Evolutionary conservation across 2,329 filamentous ascomycete species (phyloP).

Genomic region (Penicillium decumbens): DNA sequence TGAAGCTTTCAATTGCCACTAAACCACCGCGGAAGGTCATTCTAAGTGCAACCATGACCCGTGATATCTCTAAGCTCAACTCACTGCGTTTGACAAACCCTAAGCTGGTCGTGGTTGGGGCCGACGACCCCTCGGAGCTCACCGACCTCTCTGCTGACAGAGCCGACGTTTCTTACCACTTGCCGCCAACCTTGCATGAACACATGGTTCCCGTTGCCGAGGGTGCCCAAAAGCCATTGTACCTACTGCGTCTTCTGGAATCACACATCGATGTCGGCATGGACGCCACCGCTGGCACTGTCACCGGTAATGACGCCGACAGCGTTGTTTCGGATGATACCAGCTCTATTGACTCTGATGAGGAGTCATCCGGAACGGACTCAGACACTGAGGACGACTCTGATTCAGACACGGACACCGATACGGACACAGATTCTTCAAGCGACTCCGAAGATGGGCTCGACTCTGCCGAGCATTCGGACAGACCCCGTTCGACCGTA

Average conservation of each 20-base stretch:
- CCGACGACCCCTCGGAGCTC: conserved; percentile 30
- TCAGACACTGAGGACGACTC: conserved; percentile 26
- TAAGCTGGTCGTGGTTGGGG: conserved; percentile 69
- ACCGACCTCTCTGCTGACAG: conserved; percentile 19
- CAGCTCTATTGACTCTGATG: conserved; percentile 33
- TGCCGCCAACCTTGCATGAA: conserved; percentile 64
- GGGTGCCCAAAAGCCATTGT: conserved; percentile 70
- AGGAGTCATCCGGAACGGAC: conserved; percentile 19
- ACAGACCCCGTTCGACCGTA: conserved; percentile 42
- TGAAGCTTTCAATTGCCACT: conserved; percentile 38
- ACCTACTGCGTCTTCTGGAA: conserved; percentile 71
- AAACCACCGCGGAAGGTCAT: conserved; percentile 69
- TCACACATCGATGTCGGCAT: conserved; percentile 30
- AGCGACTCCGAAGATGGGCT: conserved; percentile 30
- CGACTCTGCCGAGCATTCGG: conserved; percentile 31
- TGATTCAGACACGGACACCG: conserved; percentile 20
- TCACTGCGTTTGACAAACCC: conserved; percentile 69
- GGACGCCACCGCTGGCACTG: conserved; percentile 6
- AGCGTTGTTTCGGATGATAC: conserved; percentile 30
- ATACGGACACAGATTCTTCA: conserved; percentile 19
- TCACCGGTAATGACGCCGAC: conserved; percentile 11
- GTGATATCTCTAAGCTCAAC: conserved; percentile 73
- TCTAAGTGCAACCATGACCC: conserved; percentile 87
- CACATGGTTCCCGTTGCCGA: conserved; percentile 64
- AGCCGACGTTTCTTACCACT: conserved; percentile 44